Percentiles rank a stretch among this genome's conserved stretches.
phyloP scores from a whole-genome alignment of 2,329 filamentous ascomycete species.

The Lachnellula arida region DNA sequence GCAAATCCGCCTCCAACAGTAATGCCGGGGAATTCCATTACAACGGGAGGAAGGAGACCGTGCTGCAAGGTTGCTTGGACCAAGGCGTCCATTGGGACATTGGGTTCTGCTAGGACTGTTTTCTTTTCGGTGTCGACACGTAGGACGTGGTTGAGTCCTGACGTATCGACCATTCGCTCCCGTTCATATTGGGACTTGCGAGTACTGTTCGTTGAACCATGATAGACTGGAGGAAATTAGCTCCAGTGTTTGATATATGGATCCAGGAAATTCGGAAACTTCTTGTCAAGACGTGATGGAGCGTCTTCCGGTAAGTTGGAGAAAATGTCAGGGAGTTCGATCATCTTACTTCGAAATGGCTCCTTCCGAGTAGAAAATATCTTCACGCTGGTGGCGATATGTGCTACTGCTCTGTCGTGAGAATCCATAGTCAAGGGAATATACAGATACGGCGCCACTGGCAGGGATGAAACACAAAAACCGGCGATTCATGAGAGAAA shows the following conservation, averaged over 20 bases:
- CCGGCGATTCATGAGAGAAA: neutral
- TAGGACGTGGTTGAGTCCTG: constrained; percentile 42
- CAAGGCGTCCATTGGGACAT: constrained; percentile 62
- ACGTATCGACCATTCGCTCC: constrained; percentile 39
- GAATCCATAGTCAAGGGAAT: constrained; percentile 16
- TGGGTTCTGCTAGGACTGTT: constrained; percentile 56
- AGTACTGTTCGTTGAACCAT: constrained; percentile 52
- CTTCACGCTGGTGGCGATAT: constrained; percentile 13
- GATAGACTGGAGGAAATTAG: constrained; percentile 37
- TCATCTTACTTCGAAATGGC: neutral
- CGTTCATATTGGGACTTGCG: constrained; percentile 30
- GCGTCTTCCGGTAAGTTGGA: neutral
- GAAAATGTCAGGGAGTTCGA: neutral
- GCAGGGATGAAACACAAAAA: too few species aligned
- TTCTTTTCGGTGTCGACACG: constrained; percentile 38
- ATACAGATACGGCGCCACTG: too few species aligned
- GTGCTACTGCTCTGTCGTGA: constrained; percentile 19
- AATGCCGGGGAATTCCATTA: constrained; percentile 68
- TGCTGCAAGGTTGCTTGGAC: constrained; percentile 50
- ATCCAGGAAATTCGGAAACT: too few species aligned
- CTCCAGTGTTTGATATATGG: too few species aligned
- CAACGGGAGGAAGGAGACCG: constrained; percentile 55
- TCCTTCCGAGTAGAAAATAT: constrained; percentile 19
- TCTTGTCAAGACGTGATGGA: neutral
- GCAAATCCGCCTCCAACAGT: constrained; percentile 63